Percentiles rank a stretch among this genome's conserved stretches.
These are phyloP conservation scores for Phytophthora sp. DNA, from an alignment of 352 stramenopile genomes.

Conservation along the genomic window DNA sequence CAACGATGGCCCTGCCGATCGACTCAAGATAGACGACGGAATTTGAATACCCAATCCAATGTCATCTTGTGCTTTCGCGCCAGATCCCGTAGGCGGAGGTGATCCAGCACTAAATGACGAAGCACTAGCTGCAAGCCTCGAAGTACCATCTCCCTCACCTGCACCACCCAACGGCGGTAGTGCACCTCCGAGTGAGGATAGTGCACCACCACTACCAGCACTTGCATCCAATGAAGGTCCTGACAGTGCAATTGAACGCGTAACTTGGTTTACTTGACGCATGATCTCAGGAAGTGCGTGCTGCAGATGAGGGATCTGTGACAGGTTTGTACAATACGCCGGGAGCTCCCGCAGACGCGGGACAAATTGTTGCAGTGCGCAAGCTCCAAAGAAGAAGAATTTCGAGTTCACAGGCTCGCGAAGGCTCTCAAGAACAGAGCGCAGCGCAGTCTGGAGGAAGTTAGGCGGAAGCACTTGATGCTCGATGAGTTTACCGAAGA, in stretches of 20 bases:
- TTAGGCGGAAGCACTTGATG: constrained; percentile 98
- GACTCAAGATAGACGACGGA: constrained; percentile 51
- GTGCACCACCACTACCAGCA: constrained; percentile 19
- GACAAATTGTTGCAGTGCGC: constrained; percentile 98
- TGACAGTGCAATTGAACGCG: constrained; percentile 57
- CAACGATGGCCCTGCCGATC: constrained; percentile 52
- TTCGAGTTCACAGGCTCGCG: constrained; percentile 96
- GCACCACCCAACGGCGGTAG: constrained; percentile 22
- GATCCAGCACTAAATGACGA: constrained; percentile 28
- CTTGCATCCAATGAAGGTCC: constrained; percentile 37
- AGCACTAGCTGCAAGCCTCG: constrained; percentile 27
- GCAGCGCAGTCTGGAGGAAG: constrained; percentile 97
- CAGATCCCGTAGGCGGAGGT: constrained; percentile 9
- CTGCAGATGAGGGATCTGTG: constrained; percentile 97
- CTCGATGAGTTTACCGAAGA: constrained; percentile 99
- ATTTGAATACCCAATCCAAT: constrained; percentile 41
- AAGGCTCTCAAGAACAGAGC: constrained; percentile 97
- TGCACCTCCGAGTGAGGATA: constrained; percentile 26
- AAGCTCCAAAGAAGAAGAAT: constrained; percentile 99
- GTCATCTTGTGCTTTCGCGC: constrained; percentile 37
- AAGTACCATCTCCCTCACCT: constrained; percentile 26
- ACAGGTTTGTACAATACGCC: constrained; percentile 98
- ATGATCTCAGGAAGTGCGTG: constrained; percentile 93
- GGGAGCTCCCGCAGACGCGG: constrained; percentile 95
- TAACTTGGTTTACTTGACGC: constrained; percentile 87